Percentiles rank a stretch among this genome's conserved stretches.
These are phyloP conservation scores for Heliocybe sulcata DNA, from an alignment of 1,284 basidiomycete genomes.

Conservation along the genomic window DNA sequence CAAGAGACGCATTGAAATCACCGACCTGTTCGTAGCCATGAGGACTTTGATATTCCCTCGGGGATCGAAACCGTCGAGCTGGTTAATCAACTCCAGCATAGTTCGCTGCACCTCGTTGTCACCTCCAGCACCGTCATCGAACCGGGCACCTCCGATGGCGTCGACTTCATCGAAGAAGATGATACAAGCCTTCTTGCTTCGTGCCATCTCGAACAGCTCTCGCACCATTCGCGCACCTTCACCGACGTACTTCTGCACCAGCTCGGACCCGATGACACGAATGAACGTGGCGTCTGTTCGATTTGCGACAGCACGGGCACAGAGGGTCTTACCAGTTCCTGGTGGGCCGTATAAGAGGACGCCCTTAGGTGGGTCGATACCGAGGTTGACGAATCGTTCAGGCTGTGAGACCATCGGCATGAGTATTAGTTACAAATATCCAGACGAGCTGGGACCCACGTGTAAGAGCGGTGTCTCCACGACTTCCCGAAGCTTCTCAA, in stretches of 20 bases:
- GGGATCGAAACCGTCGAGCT: constrained; percentile 97
- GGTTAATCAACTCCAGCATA: constrained; percentile 99
- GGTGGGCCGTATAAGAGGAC: constrained; percentile 95
- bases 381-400: constrained; percentile 95
- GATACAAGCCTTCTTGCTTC: constrained; percentile 98
- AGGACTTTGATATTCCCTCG: constrained; percentile 99
- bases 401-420: constrained; percentile 55
- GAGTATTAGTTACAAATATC: constrained; percentile 12
- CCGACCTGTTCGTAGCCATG: constrained; percentile 96
- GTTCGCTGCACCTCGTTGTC: constrained; percentile 99
- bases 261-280: constrained; percentile 96
- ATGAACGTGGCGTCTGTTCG: constrained; percentile 99
- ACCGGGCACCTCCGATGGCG: constrained; percentile 97
- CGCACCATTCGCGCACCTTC: constrained; percentile 99
- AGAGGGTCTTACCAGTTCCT: constrained; percentile 98
- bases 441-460: constrained; percentile 38
- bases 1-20: constrained; percentile 5
- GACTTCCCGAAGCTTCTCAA: constrained; percentile 98
- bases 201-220: constrained; percentile 98
- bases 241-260: constrained; percentile 99
- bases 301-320: constrained; percentile 97
- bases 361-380: constrained; percentile 99
- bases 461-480: constrained; percentile 96
- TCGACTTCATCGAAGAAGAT: constrained; percentile 99
- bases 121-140: constrained; percentile 97